Evolutionary conservation across 305 asterid genomes (phyloP), one percentile per base, ranked within the genome.

Genomic region (Ilex paraguariensis): DNA sequence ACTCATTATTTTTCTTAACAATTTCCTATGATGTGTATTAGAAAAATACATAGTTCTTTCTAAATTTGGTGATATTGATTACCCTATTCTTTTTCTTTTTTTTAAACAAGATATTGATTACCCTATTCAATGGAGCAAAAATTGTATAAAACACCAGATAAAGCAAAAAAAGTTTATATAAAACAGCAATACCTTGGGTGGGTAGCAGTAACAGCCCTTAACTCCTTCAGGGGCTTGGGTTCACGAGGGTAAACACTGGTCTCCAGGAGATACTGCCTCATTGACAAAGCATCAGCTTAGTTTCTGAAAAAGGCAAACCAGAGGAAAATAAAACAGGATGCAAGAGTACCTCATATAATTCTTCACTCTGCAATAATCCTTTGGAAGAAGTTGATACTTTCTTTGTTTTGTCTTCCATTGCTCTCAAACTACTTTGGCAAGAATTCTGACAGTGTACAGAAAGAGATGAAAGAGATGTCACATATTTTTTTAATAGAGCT

Each of bases 181-280:
- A 44, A 11, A 42, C 14, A 14, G 14, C 42, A 16, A 64, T 61
- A 82, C 71, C 42, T 0, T 0, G 85, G 83, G 56, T 66, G 78
- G n/a, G 39, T 61, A 5, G 71, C 77, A 40, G 88, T 75, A 54
- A 68, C 50, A 36, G 71, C 74, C 59, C 94, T 70, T 4, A 83
- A 61, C 72, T 81, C 83, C 73, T 81, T 79, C 32, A 86, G 87
- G n/a, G 56, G 54, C 39, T 70, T 69, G 1, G 74, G 69, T 61
- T 70, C 87, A 1, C 75, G 71, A 39, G 83, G 78, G 66, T 68
- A 74, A 40, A 74, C 83, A 42, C 76, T 74, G 8, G 76, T 71
- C 31, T 78, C 75, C 70, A 78, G 31, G 31, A 78, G 36, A 66
- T 78, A 74, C 83, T 63, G 71, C 48, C 13, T 53, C 3, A 15